These are phyloP conservation scores for Desmodesmus armatus DNA, from an alignment of 139 green algal genomes.

Conservation along the genomic window DNA sequence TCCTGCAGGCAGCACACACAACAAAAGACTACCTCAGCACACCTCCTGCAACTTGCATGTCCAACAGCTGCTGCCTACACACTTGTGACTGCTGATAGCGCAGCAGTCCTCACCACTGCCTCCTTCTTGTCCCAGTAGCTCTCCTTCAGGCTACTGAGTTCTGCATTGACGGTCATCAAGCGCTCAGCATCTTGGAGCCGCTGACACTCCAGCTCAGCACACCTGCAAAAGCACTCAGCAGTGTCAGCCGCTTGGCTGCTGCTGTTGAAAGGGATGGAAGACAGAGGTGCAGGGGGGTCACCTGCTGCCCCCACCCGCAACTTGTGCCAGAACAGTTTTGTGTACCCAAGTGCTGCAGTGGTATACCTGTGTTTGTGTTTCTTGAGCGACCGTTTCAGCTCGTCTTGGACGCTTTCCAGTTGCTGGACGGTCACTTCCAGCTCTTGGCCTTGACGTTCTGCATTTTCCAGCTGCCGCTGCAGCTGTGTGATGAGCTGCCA, in stretches of 20 bases:
- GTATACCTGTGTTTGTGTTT: background rate
- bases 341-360: background rate
- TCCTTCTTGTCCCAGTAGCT: too few species aligned
- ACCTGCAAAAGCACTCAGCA: background rate
- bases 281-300: too few species aligned
- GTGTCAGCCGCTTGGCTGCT: background rate
- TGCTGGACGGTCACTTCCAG: background rate
- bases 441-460: background rate
- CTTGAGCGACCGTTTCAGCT: background rate
- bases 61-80: background rate
- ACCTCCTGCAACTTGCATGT: background rate
- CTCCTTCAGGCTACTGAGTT: background rate
- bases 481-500: background rate
- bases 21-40: background rate
- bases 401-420: background rate
- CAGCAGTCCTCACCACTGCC: background rate
- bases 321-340: background rate
- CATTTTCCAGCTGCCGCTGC: background rate
- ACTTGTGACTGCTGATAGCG: background rate
- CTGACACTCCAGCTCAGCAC: background rate
- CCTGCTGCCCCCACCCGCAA: background rate
- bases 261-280: background rate
- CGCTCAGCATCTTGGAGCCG: background rate
- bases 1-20: constrained; percentile 15
- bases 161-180: background rate